Evolutionary conservation across 1,284 basidiomycete genomes (phyloP), one percentile per base, ranked within the genome.

Genomic region (Cryptococcus sp.): DNA sequence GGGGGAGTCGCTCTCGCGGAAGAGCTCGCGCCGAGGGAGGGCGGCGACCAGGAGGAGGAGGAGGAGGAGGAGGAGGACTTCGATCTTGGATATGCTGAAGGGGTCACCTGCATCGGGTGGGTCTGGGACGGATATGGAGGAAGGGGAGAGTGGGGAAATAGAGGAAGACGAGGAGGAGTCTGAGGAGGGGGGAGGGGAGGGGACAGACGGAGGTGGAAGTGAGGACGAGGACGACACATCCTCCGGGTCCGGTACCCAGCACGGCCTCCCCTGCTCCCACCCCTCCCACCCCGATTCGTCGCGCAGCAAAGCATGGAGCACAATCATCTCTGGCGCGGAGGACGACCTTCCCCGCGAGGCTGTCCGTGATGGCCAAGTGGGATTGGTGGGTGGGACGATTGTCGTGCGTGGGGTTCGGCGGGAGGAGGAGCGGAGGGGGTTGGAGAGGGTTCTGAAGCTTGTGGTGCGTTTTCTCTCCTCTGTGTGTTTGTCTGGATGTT

Each of bases 301-400:
- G 15, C 24, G 36, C 45, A 12, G 13, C 20, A n/a, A 12, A 20
- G 33, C 36, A 24, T 33, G 21, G 18, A 58, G 37, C 42, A 13
- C 45, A 11, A 47, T 68, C n/a, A 40, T 72, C 3, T 35, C 47
- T 12, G 69, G 68, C 1, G 43, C 13, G 7, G 57, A 65, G 24
- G 51, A 63, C 47, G 68, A 70, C 53, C 50, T 69, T 6, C 68
- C 66, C 0, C 16, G 38, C 11, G 49, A 53, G 12, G 50, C 47
- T 2, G 59, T 49, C 2, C 46, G 20, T 21, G 38, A 56, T 37
- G 62, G 62, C 1, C 43, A 56, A 23, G 50, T 64, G 5, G 50
- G 56, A 11, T 2, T 70, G 3, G 67, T 69, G 5, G 70, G 70
- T 37, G 70, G 70, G 8, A 72, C 70, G 1, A 46, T 70, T 16